These are phyloP conservation scores for Leishmania arabica DNA, from an alignment of 208 protist genomes.

Conservation along the genomic window DNA sequence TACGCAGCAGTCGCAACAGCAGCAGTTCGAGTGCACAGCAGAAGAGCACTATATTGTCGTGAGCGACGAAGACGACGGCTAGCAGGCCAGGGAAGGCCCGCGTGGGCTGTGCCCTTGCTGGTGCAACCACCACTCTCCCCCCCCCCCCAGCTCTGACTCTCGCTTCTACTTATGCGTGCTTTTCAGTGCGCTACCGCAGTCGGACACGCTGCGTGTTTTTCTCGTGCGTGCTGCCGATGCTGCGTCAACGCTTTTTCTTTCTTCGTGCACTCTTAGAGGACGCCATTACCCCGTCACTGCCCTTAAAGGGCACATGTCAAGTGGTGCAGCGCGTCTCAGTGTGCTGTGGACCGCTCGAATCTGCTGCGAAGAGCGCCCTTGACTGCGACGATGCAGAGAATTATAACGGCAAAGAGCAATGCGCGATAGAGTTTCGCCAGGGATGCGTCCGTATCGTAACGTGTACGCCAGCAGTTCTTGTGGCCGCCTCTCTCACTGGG, in stretches of 20 bases:
- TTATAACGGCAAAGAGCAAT: not conserved
- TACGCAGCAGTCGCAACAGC: not conserved
- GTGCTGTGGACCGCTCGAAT: not conserved
- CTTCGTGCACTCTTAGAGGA: not conserved
- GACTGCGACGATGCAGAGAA: not conserved
- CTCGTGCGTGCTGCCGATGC: not conserved
- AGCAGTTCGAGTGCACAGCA: not conserved
- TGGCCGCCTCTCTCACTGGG: not conserved
- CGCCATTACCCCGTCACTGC: not conserved
- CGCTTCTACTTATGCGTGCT: not conserved
- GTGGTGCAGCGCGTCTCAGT: not conserved
- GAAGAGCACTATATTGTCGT: constrained; percentile 14
- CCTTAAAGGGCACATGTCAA: not conserved
- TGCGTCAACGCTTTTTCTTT: too few relatives aligned
- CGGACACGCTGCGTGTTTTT: not conserved
- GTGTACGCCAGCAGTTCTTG: not conserved
- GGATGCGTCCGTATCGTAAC: not conserved
- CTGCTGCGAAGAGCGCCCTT: not conserved
- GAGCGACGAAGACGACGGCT: constrained; percentile 21
- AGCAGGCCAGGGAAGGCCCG: not conserved
- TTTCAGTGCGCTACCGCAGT: not conserved
- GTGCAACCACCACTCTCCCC: too few relatives aligned
- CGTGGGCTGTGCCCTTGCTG: not conserved
- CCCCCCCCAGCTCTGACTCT: not conserved
- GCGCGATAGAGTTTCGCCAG: not conserved